A percentile compares a stretch with the other conserved stretches of the same genome.
Conservation (phyloP, 73 alveolate genomes). For the Paraurostyla sp. region DNA sequence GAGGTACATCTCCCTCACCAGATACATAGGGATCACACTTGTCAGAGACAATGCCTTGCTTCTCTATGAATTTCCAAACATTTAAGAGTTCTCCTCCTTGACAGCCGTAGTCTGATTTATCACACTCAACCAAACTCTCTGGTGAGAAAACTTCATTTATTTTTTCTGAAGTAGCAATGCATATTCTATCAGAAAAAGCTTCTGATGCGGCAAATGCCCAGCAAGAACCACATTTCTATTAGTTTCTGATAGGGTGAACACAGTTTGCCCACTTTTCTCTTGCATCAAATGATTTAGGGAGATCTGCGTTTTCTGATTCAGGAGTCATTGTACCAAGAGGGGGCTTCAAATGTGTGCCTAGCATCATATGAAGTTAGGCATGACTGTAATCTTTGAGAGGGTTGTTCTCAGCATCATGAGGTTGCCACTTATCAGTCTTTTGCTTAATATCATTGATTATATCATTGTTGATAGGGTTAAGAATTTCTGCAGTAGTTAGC, state of each 20-base stretch:
- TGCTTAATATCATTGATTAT: background rate
- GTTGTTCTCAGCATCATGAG: background rate
- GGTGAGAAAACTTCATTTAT: constrained; percentile 81
- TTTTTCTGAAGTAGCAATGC: constrained; percentile 75
- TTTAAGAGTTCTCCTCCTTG: constrained; percentile 80
- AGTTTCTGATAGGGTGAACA: constrained; percentile 78
- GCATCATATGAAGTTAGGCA: background rate
- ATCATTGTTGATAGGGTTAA: background rate
- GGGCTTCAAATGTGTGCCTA: background rate
- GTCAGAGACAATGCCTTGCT: constrained; percentile 62
- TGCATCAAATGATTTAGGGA: constrained; percentile 56
- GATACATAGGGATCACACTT: constrained; percentile 77
- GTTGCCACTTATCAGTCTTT: too few species aligned
- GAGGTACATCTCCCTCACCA: constrained; percentile 49
- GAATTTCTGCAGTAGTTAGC: background rate
- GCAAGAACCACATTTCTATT: constrained; percentile 96
- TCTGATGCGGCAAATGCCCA: constrained; percentile 99
- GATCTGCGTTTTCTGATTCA: background rate
- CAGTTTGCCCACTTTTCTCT: constrained; percentile 61
- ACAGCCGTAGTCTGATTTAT: constrained; percentile 80
- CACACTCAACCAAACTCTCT: constrained; percentile 80
- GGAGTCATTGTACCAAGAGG: background rate
- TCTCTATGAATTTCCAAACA: constrained; percentile 74
- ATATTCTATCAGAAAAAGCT: constrained; percentile 95
- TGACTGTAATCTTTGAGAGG: background rate